Evolutionary conservation across 352 stramenopile species (phyloP), one percentile per base, ranked within the genome.

Genomic region (Pythium aristosporum): DNA sequence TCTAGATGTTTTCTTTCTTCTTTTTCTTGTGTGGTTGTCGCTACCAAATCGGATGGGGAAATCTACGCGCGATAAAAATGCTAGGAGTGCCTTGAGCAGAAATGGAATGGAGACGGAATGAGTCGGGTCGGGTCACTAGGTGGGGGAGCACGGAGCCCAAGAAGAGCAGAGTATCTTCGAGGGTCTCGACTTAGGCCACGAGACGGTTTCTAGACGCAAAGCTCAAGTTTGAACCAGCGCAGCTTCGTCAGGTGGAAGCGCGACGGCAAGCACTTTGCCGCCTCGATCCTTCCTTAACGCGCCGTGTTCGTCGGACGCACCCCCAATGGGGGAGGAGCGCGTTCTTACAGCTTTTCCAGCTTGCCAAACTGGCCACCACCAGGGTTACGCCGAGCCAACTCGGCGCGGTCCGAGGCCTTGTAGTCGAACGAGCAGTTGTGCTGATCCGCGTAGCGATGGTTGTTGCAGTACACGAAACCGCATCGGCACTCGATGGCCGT

Each of bases 401-500:
- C 81, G 0, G 68, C 80, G 43, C 87, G 79, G 61, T 96, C 88
- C 7, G 82, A 69, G 34, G 80, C 57, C 73, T 94, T 96, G 69
- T 93, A 96, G 65, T 96, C 87, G 55, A 94, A 96, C 36, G 68
- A 76, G 75, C 88, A 96, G 63, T 66, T 74, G 74, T 96, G 90
- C 68, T 96, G 77, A 52, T 97, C 86, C 13, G 86, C 79, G 69
- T 96, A 97, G 11, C 89, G 85, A 72, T 97, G 90, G 43, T 63
- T 73, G 63, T 73, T 88, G 74, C 90, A 97, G 66, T 92, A 96
- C 23, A 96, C 79, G 61, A 85, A 96, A 58, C 87, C 87, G 61
- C 90, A 97, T 48, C 85, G 83, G 71, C 90, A 97, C 67, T 94
- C 85, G 58, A 96, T 92, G 20, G 87, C 90, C 21, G 87, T 96